These are phyloP conservation scores for Lumnitzera littorea DNA, from an alignment of 345 rosid species.

Conservation along the genomic window DNA sequence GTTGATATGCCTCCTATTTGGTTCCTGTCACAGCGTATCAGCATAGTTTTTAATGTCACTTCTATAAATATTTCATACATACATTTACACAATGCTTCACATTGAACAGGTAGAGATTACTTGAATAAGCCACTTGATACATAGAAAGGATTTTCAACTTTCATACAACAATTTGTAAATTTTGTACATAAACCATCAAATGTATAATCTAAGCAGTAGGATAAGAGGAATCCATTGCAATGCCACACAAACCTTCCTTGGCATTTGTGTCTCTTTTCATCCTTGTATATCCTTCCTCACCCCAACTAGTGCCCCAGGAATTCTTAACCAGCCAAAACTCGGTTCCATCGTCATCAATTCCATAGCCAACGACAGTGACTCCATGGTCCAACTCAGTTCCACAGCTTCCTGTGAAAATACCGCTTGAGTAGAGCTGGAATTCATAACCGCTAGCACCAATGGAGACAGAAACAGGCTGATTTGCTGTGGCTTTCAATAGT, in stretches of 20 bases:
- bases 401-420: conserved; percentile 3
- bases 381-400: conserved; percentile 11
- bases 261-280: conserved; percentile 9
- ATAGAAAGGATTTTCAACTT: no score
- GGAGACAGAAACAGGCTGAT: conserved; percentile 28
- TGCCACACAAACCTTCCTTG: background rate
- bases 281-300: conserved; percentile 6
- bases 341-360: conserved; percentile 7
- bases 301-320: conserved; percentile 2
- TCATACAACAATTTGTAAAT: no score
- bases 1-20: no score
- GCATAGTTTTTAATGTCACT: no score
- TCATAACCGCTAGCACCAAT: conserved; percentile 30
- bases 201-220: no score
- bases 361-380: conserved; percentile 14
- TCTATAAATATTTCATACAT: no score
- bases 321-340: conserved; percentile 6
- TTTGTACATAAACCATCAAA: no score
- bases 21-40: no score
- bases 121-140: no score
- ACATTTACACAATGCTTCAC: no score
- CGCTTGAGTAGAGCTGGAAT: conserved; percentile 9
- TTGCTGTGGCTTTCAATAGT: background rate
- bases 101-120: no score
- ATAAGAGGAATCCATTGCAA: no score